Evolutionary conservation across 495 filamentous ascomycete species (phyloP).

Genomic region (Immersiella caudata): DNA sequence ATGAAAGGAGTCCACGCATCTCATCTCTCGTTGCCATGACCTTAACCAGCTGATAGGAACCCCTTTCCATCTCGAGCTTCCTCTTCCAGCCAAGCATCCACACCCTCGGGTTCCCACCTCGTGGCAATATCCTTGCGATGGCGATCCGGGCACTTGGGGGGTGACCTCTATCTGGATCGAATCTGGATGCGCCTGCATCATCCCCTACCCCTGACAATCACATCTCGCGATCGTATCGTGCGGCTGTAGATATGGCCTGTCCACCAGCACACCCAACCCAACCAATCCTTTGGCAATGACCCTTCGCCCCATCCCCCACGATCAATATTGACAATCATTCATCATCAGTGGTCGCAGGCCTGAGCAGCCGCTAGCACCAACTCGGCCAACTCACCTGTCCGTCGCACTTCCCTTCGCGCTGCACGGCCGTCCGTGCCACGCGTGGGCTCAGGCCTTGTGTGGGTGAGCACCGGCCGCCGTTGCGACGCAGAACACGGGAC

Average conservation of each 20-base stretch:
- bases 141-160: not conserved
- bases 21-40: not conserved
- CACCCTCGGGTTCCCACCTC: not conserved
- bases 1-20: not conserved
- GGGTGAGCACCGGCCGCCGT: constrained; percentile 15
- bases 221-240: not conserved
- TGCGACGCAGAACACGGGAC: constrained; percentile 18
- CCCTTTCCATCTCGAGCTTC: not conserved
- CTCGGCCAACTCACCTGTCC: not conserved
- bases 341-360: not conserved
- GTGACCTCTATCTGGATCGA: not conserved
- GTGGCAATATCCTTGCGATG: not conserved
- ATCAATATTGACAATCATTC: not conserved
- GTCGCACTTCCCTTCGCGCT: constrained; percentile 7
- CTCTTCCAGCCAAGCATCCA: not conserved
- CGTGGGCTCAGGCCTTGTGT: constrained; percentile 22
- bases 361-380: not conserved
- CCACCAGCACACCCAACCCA: not conserved
- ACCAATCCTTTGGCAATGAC: not conserved
- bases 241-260: not conserved
- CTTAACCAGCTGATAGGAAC: not conserved
- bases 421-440: constrained; percentile 20
- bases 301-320: not conserved
- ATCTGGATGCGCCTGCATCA: not conserved
- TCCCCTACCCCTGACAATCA: not conserved